Conservation (phyloP, 2,329 filamentous ascomycete species). For the Sporothrix pseudoabietina region DNA sequence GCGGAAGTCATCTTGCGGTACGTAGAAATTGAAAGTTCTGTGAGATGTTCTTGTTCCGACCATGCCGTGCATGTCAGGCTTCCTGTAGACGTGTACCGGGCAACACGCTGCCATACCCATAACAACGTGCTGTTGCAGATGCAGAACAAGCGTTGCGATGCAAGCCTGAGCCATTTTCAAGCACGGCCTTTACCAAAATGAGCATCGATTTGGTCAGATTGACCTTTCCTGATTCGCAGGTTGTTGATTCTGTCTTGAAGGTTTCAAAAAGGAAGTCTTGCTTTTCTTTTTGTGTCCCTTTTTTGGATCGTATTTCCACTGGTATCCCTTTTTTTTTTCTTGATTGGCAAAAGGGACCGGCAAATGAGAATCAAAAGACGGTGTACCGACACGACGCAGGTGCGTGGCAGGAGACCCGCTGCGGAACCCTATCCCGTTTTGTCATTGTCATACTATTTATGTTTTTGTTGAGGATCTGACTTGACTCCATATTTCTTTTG, state of each 20-base stretch:
- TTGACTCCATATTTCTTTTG: neutral
- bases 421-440: neutral
- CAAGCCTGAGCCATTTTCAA: constrained; percentile 6
- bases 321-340: neutral
- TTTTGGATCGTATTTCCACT: constrained; percentile 4
- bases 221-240: too few species aligned
- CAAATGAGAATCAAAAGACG: constrained; percentile 10
- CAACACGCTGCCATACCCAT: neutral
- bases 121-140: neutral
- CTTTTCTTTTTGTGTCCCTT: neutral
- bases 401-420: constrained; percentile 1
- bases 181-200: neutral
- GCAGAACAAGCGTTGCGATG: neutral
- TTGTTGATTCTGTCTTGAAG: neutral
- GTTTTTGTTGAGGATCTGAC: neutral
- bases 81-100: neutral
- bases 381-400: neutral
- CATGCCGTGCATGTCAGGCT: neutral
- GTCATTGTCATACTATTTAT: neutral
- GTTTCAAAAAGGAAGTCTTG: neutral
- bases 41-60: neutral
- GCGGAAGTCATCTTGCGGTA: neutral
- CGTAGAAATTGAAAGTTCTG: neutral
- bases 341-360: neutral
- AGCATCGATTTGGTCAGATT: neutral